Evolutionary conservation across 768 basidiomycete species (phyloP).

Genomic region (Sporobolomyces phaffii): DNA sequence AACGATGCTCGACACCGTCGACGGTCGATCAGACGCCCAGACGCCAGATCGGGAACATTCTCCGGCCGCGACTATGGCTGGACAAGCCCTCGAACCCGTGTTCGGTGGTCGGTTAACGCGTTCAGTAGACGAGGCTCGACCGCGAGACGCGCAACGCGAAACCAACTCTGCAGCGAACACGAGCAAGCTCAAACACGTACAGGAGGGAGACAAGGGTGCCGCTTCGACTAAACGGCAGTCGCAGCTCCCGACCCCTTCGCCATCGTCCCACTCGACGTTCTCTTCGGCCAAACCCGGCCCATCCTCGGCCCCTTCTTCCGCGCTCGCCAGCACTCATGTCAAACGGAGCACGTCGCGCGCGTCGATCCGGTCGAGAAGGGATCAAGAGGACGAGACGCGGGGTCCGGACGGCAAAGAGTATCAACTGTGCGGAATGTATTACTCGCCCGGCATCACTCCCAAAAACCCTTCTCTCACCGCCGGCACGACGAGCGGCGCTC

Average conservation of each 20-base stretch:
- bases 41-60: neutral
- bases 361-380: neutral
- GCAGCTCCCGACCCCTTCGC: conserved; percentile 13
- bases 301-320: neutral
- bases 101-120: neutral
- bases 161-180: too few species aligned
- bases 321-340: neutral
- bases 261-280: neutral
- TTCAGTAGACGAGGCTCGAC: neutral
- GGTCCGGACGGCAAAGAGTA: conserved; percentile 21
- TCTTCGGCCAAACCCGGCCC: neutral
- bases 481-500: neutral
- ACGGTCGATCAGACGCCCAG: neutral
- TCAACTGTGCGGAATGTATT: conserved; percentile 16
- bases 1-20: neutral
- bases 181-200: too few species aligned
- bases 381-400: neutral
- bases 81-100: neutral
- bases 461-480: neutral
- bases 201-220: too few species aligned
- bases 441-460: neutral
- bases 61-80: neutral
- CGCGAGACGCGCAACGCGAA: too few species aligned
- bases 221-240: too few species aligned
- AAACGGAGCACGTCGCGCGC: neutral